Base-by-base conservation (phyloP, 805 yeast species). In the Yamadazyma akitaensis region DNA sequence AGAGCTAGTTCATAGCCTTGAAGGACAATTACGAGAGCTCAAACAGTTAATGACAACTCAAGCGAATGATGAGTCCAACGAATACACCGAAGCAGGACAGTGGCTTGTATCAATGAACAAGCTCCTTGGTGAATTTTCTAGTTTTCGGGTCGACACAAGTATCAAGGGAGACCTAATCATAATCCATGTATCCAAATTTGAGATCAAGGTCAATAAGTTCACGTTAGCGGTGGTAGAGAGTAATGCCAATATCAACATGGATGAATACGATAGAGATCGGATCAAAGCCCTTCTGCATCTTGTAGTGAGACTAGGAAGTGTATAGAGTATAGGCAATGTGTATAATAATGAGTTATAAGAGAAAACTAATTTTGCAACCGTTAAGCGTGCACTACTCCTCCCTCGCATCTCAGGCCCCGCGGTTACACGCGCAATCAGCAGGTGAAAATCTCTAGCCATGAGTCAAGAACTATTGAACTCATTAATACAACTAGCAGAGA, bases 401-500 rank as follows among this genome's bases (percentile, higher is more conserved):
- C 32, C 9, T 16, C 17, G 4, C 18, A 3, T 13, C 16, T 33
- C 41, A 7, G 24, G 19, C 41, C 31, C 40, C 40, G 30, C 21
- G 44, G 44, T 24, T 25, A 30, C 35, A 24, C 24, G 12, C 34
- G 25, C 16, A 11, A 11, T 36, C 34, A 28, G 32, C 32, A 28
- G 12, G 12, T 28, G 32, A 28, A 28, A 28, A 28, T 28, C 32
- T 5, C 32, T 28, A 28, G 32, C 32, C 32, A 28, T 28, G 32
- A 28, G 32, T 24, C 61, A 62, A 43, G 65, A 62, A 39, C 56
- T 65, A 16, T 56, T 66, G 17, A 56, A 65, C 31, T 55, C 59
- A 40, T 51, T 67, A 19, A 49, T 67, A 21, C 53, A 53, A 43
- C 46, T 71, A 40, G 72, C 72, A 13, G 64, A 65, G 45, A 61